Percentiles rank a stretch among this genome's conserved stretches.
phyloP scores from a whole-genome alignment of 257 asterid species.

The Solanum clarkiae region DNA sequence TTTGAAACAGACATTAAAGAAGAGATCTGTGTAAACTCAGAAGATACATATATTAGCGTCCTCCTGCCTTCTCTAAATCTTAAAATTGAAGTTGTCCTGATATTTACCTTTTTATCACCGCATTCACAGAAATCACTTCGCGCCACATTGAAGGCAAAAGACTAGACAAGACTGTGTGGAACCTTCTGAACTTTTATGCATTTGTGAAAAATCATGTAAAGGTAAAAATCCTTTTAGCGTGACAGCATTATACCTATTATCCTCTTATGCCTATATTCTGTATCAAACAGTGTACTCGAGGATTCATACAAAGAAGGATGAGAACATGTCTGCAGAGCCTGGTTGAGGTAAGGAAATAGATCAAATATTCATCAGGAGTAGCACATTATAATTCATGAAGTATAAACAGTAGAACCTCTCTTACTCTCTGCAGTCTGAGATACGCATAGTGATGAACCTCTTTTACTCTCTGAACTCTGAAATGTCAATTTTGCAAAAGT shows the following conservation, averaged over 20 bases:
- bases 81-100: not conserved
- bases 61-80: not conserved
- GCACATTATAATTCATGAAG: not conserved
- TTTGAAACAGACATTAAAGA: not conserved
- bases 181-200: constrained; percentile 62
- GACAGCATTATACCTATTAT: not conserved
- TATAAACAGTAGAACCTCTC: not conserved
- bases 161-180: constrained; percentile 88
- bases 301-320: constrained; percentile 82
- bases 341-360: constrained; percentile 45
- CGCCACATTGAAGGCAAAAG: constrained; percentile 66
- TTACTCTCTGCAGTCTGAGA: not conserved
- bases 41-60: not conserved
- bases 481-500: not conserved
- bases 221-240: constrained; percentile 33
- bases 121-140: constrained; percentile 45
- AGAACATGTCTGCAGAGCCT: constrained; percentile 49
- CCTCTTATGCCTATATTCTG: constrained; percentile 8
- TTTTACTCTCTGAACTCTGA: not conserved
- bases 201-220: constrained; percentile 74
- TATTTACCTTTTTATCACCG: constrained; percentile 1
- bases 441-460: not conserved
- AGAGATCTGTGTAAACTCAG: not conserved
- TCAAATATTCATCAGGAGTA: not conserved
- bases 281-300: constrained; percentile 56